These are phyloP conservation scores for Canariomyces notabilis DNA, from an alignment of 2,329 filamentous ascomycete species.

Conservation along the genomic window DNA sequence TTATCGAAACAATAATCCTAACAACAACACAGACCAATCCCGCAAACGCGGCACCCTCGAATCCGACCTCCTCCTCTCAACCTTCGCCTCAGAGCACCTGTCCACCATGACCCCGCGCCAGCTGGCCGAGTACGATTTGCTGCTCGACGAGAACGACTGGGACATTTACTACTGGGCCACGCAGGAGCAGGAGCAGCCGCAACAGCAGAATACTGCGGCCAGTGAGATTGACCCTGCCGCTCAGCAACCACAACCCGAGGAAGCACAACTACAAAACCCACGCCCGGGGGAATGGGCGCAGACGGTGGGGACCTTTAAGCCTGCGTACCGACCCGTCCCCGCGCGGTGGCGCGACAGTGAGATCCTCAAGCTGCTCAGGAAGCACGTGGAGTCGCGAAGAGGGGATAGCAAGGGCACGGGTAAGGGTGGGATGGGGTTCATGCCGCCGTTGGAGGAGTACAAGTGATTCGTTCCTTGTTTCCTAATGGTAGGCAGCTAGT, in stretches of 20 bases:
- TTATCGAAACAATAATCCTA: neutral
- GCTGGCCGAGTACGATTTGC: constrained; percentile 79
- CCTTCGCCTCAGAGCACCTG: constrained; percentile 81
- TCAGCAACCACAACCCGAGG: too few species aligned
- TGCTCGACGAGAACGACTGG: constrained; percentile 99
- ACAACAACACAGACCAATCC: constrained; percentile 70
- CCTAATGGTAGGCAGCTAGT: too few species aligned
- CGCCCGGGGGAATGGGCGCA: constrained; percentile 85
- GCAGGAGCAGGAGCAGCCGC: constrained; percentile 52
- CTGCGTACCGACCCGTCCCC: constrained; percentile 87
- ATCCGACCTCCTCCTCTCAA: constrained; percentile 91
- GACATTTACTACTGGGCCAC: constrained; percentile 99
- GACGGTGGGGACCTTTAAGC: constrained; percentile 90
- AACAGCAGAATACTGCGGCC: neutral
- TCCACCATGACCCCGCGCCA: constrained; percentile 65
- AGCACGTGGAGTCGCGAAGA: constrained; percentile 85
- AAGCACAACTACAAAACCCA: constrained; percentile 27
- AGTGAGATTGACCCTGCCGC: constrained; percentile 15
- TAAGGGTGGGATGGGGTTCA: constrained; percentile 15
- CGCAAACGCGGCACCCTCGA: constrained; percentile 95
- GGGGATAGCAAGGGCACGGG: constrained; percentile 38
- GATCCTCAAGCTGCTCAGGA: constrained; percentile 68
- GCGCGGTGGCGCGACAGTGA: constrained; percentile 78
- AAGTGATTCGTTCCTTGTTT: constrained; percentile 2
- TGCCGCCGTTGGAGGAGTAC: constrained; percentile 14